Percentiles rank a stretch among this genome's conserved stretches.
Conservation (phyloP, 305 asterid genomes). For the Plantago coronopus region DNA sequence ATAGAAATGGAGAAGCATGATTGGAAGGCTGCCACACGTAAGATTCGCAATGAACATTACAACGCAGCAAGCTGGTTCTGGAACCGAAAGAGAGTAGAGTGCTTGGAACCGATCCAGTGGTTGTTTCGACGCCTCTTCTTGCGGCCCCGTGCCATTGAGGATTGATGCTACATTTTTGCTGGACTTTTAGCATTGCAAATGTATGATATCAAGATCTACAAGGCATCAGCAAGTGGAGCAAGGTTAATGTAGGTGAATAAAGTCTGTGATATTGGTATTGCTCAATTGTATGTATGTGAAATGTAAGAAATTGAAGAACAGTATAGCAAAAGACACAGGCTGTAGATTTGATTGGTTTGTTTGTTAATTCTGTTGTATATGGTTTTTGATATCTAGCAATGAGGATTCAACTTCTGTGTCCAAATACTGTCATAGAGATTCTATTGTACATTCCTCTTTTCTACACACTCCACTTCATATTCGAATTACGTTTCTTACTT, state of each 20-base stretch:
- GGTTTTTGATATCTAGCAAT: background rate
- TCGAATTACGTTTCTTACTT: no score
- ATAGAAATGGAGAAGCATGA: constrained; percentile 76
- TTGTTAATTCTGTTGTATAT: constrained; percentile 2
- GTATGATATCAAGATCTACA: no score
- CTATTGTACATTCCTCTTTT: no score
- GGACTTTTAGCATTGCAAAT: background rate
- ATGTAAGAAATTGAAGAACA: background rate
- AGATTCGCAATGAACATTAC: constrained; percentile 74
- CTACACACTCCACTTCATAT: no score
- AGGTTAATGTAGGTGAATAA: background rate
- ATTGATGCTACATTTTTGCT: background rate
- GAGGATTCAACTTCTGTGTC: no score
- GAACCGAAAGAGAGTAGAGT: constrained; percentile 63
- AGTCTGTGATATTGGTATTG: constrained; percentile 14
- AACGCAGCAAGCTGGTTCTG: constrained; percentile 92
- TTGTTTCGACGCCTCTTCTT: constrained; percentile 40
- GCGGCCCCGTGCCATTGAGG: constrained; percentile 33
- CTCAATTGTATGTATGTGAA: constrained; percentile 19
- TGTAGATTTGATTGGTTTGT: constrained; percentile 16
- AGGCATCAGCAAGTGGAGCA: no score
- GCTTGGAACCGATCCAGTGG: constrained; percentile 74
- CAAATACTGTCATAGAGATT: no score
- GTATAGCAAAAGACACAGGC: background rate
- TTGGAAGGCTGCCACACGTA: constrained; percentile 85